Evolutionary conservation across 805 yeast species (phyloP), one percentile per base, ranked within the genome.

Genomic region (Osmozyma mogii): DNA sequence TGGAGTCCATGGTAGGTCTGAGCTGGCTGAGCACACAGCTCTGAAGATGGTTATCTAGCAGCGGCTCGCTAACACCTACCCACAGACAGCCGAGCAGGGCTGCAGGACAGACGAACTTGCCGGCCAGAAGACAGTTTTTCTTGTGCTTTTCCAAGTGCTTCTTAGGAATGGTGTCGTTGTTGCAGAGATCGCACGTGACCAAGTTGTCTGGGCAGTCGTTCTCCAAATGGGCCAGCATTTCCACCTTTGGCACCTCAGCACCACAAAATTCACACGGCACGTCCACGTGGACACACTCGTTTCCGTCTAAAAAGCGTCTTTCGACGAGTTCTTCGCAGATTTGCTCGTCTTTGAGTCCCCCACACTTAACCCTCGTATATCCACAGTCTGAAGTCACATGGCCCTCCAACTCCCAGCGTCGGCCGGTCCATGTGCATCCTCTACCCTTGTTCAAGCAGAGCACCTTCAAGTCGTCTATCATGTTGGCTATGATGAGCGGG

Each of bases 391-490:
- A 36, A 16, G 48, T 6, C 3, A 72, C 47, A 50, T 78, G 85
- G 25, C 53, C 61, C 29, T 65, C 65, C 5, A 77, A 43, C 30
- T 68, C 65, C 79, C 84, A 76, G 14, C 84, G 54, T 31, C 70
- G 61, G 3, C 79, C 81, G 4, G 38, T 42, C 73, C 76, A 70
- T 1, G 36, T 45, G 45, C 85, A 78, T 0, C 84, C 84, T 26
- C 78, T 46, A 22, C 45, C 53, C 5, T 39, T 28, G 40, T 72
- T 70, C 28, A 75, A 57, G 44, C 87, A 78, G 28, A 49, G 50
- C 3, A 78, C 83, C 26, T 59, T 53, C 26, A 78, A 57, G 24
- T 77, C 83, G 45, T 78, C 81, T 1, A 76, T 60, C 41, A 79
- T 62, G 40, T 75, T 74, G n/a, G 68, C 50, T 3, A 78, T 55